Percentiles rank a stretch among this genome's conserved stretches.
These are phyloP conservation scores for Aureobasidium sp. DNA, from an alignment of 2,329 filamentous ascomycete genomes.

Conservation along the genomic window DNA sequence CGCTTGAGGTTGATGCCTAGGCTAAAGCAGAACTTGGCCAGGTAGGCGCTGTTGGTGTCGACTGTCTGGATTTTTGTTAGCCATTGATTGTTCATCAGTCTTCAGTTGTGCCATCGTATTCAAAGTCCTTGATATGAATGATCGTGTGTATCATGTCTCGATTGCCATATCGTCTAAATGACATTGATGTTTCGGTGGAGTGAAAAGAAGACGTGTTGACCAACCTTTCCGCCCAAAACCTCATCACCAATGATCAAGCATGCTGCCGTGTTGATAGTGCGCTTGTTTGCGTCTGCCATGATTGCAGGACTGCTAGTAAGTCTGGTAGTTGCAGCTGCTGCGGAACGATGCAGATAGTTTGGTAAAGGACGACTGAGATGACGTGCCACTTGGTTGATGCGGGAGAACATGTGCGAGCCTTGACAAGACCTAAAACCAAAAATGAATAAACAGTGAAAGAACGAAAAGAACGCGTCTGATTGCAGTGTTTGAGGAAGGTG, in stretches of 20 bases:
- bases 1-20: conserved; percentile 67
- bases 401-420: conserved; percentile 58
- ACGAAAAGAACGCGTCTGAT: not conserved
- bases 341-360: conserved; percentile 47
- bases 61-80: conserved; percentile 44
- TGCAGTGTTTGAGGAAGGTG: not conserved
- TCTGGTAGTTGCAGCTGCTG: conserved; percentile 27
- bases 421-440: not conserved
- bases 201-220: conserved; percentile 19
- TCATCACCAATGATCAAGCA: conserved; percentile 97
- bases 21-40: conserved; percentile 60
- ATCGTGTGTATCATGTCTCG: not conserved
- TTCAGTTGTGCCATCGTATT: not conserved
- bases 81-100: not conserved
- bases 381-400: conserved; percentile 64
- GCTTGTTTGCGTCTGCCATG: conserved; percentile 50
- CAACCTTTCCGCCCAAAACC: conserved; percentile 86
- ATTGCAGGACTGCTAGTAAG: conserved; percentile 2
- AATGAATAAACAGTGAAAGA: not conserved
- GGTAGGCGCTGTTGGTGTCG: conserved; percentile 59
- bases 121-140: not conserved
- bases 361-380: conserved; percentile 61
- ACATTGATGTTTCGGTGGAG: too few relatives aligned
- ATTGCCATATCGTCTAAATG: not conserved
- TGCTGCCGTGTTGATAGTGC: conserved; percentile 79